Evolutionary conservation across 768 basidiomycete species (phyloP).

Genomic region (Agaricus sinodeliciosus): DNA sequence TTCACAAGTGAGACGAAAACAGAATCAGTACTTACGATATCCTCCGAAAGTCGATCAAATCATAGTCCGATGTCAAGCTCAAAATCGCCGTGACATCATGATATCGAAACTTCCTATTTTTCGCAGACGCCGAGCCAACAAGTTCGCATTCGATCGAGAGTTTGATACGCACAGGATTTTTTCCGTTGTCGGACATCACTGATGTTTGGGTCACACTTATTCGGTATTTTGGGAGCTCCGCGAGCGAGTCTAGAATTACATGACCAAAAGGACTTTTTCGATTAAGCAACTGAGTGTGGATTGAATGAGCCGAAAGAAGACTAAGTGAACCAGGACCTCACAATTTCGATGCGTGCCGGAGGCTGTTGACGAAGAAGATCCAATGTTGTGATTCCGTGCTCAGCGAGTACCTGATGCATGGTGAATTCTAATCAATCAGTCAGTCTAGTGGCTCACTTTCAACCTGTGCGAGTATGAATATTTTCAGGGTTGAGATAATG

Average conservation of each 20-base stretch:
- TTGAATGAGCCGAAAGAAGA: not conserved
- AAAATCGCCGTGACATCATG: slow-evolving; percentile 66
- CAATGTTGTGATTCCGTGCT: slow-evolving; percentile 65
- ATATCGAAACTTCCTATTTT: slow-evolving; percentile 33
- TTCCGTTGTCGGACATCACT: slow-evolving; percentile 37
- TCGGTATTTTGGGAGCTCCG: slow-evolving; percentile 61
- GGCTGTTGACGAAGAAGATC: slow-evolving; percentile 47
- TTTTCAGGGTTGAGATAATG: not conserved
- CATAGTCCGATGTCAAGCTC: slow-evolving; percentile 68
- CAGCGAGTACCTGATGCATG: slow-evolving; percentile 55
- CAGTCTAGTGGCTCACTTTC: slow-evolving; percentile 19
- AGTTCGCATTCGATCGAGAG: slow-evolving; percentile 55
- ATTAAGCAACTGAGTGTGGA: slow-evolving; percentile 52
- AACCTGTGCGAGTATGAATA: slow-evolving; percentile 17
- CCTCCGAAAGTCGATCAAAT: slow-evolving; percentile 73
- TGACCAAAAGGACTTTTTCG: slow-evolving; percentile 70
- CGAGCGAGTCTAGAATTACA: slow-evolving; percentile 53
- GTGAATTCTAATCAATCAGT: not conserved
- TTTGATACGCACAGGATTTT: slow-evolving; percentile 48
- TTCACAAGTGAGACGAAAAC: not conserved
- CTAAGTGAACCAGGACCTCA: slow-evolving; percentile 19
- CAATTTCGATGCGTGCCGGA: slow-evolving; percentile 58
- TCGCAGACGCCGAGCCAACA: slow-evolving; percentile 13
- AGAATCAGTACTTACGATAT: slow-evolving; percentile 48
- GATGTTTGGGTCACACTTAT: slow-evolving; percentile 44